Evolutionary conservation across 257 asterid genomes (phyloP).

Genomic region (Avicennia marina): DNA sequence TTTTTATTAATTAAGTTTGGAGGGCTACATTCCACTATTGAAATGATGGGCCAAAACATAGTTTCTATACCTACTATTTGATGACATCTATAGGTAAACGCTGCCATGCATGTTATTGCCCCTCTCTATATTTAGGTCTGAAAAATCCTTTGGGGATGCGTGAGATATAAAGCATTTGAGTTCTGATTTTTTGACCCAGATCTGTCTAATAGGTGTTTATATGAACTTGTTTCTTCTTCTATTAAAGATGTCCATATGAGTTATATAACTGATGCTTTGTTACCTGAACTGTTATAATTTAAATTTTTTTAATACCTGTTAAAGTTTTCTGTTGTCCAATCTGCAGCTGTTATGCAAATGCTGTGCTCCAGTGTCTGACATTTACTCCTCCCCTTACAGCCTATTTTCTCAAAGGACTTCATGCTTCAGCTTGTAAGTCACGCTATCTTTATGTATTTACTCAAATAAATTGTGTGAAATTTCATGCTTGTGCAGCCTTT

Average conservation of each 20-base stretch:
- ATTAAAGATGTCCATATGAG: background rate
- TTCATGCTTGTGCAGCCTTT: background rate
- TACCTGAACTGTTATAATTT: background rate
- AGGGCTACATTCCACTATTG: background rate
- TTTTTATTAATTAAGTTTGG: background rate
- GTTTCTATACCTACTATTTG: too few species aligned
- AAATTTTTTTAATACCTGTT: background rate
- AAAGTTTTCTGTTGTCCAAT: background rate
- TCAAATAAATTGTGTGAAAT: background rate
- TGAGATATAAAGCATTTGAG: too few species aligned
- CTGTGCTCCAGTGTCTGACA: slow-evolving; percentile 77
- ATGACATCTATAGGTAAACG: too few species aligned
- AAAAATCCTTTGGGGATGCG: too few species aligned
- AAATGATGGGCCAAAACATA: slow-evolving; percentile 7
- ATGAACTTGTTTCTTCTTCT: background rate
- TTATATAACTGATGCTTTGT: slow-evolving; percentile 2
- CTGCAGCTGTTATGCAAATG: slow-evolving; percentile 88
- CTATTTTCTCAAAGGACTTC: slow-evolving; percentile 75
- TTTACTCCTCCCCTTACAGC: slow-evolving; percentile 87
- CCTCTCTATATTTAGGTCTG: too few species aligned
- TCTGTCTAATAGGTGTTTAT: background rate
- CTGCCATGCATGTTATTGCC: too few species aligned
- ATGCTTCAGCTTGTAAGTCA: slow-evolving; percentile 61
- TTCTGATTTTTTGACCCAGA: too few species aligned
- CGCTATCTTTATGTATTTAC: background rate